These are phyloP conservation scores for Fusarium circinatum DNA, from an alignment of 2,329 filamentous ascomycete species.

Conservation along the genomic window DNA sequence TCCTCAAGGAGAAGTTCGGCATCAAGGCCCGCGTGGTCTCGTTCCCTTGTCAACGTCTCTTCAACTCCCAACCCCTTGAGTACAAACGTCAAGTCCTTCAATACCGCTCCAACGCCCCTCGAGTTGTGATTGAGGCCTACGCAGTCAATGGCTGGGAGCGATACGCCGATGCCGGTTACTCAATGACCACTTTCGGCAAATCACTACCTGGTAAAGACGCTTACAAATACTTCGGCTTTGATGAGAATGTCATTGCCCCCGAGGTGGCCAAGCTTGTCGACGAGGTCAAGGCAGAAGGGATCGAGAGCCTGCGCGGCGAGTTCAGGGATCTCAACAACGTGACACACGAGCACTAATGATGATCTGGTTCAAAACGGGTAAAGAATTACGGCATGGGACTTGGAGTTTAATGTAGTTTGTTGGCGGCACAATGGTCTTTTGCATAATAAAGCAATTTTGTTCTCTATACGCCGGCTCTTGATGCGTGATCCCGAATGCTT, in stretches of 20 bases:
- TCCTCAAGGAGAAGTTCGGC: slow-evolving; percentile 53
- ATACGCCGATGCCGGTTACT: slow-evolving; percentile 66
- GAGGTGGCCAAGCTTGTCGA: slow-evolving; percentile 49
- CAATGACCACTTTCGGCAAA: slow-evolving; percentile 65
- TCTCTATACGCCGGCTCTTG: not conserved
- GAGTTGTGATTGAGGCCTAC: slow-evolving; percentile 70
- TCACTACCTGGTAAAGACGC: slow-evolving; percentile 63
- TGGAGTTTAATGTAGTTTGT: slow-evolving; percentile 18
- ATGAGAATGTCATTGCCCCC: slow-evolving; percentile 54
- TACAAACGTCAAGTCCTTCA: slow-evolving; percentile 59
- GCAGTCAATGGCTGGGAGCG: slow-evolving; percentile 68
- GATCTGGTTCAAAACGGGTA: slow-evolving; percentile 1
- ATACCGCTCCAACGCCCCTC: slow-evolving; percentile 55
- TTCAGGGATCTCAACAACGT: slow-evolving; percentile 46
- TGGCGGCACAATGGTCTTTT: slow-evolving; percentile 9
- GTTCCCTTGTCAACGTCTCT: slow-evolving; percentile 58
- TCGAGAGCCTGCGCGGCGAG: slow-evolving; percentile 46
- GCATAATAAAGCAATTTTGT: slow-evolving; percentile 15
- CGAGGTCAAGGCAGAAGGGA: slow-evolving; percentile 45
- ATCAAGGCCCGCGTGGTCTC: slow-evolving; percentile 55
- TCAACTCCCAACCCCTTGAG: slow-evolving; percentile 54
- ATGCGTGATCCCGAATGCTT: not conserved
- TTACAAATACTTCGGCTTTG: slow-evolving; percentile 67
- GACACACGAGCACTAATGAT: slow-evolving; percentile 35
- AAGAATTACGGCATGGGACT: not conserved